These are phyloP conservation scores for Russula ochroleuca DNA, from an alignment of 768 basidiomycete species.

Conservation along the genomic window DNA sequence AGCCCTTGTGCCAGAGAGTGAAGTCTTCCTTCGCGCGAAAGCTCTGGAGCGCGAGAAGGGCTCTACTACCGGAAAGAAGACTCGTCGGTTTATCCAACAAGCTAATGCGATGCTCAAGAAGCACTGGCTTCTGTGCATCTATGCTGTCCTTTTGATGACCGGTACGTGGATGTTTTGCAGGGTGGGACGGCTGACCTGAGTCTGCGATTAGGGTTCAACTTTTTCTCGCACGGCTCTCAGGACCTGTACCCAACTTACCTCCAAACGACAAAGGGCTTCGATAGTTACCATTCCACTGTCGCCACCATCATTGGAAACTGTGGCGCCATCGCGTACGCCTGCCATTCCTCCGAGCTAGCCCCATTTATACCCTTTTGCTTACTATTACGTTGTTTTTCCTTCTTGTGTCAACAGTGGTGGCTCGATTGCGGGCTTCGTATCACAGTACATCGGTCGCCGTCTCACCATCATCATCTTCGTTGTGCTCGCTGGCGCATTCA, in stretches of 20 bases:
- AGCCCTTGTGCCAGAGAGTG: slow-evolving; percentile 70
- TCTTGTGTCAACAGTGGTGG: slow-evolving; percentile 33
- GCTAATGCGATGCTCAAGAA: slow-evolving; percentile 68
- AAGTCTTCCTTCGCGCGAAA: slow-evolving; percentile 63
- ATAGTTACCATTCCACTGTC: slow-evolving; percentile 35
- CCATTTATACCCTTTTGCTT: slow-evolving; percentile 19
- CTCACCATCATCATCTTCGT: slow-evolving; percentile 41
- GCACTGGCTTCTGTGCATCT: slow-evolving; percentile 83
- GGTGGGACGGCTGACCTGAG: not conserved
- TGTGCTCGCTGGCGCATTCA: slow-evolving; percentile 34
- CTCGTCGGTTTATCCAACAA: slow-evolving; percentile 67
- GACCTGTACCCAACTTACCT: slow-evolving; percentile 43
- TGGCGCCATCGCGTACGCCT: slow-evolving; percentile 32
- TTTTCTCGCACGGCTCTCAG: slow-evolving; percentile 51
- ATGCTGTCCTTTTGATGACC: slow-evolving; percentile 82
- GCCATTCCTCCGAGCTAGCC: not conserved
- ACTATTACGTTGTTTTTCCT: not conserved
- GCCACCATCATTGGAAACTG: slow-evolving; percentile 45
- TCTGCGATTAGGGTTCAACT: slow-evolving; percentile 42
- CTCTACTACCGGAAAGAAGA: slow-evolving; percentile 45
- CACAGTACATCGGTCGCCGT: slow-evolving; percentile 45
- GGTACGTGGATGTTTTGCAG: slow-evolving; percentile 30
- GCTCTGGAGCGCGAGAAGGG: slow-evolving; percentile 46
- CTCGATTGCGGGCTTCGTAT: slow-evolving; percentile 38
- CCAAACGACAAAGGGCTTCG: slow-evolving; percentile 36